Percentiles rank a stretch among this genome's conserved stretches.
Evolutionary conservation across 805 yeast species (phyloP).

Genomic region (Yarrowia sp.): DNA sequence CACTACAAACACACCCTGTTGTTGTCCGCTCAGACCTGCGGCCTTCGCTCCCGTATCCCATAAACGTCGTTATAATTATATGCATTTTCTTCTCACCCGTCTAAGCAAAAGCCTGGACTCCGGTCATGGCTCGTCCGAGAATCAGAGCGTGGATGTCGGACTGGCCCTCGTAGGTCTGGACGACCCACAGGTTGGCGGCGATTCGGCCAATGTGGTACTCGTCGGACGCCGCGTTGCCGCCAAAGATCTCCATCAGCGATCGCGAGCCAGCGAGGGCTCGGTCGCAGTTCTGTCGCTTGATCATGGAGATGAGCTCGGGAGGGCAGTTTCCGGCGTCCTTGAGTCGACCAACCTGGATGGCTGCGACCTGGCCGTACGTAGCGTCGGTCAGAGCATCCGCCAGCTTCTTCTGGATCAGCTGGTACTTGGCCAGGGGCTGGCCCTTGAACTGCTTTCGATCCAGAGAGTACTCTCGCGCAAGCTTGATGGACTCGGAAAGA

Average conservation of each 20-base stretch:
- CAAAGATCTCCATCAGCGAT: conserved; percentile 45
- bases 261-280: conserved; percentile 43
- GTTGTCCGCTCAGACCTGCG: too few relatives aligned
- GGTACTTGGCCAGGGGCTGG: conserved; percentile 44
- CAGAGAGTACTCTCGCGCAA: conserved; percentile 42
- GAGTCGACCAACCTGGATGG: conserved; percentile 45
- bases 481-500: conserved; percentile 42
- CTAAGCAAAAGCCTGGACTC: conserved; percentile 40
- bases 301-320: conserved; percentile 47
- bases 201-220: conserved; percentile 47
- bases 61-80: conserved; percentile 1
- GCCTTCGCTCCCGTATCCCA: too few relatives aligned
- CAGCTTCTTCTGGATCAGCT: conserved; percentile 45
- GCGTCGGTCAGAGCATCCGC: conserved; percentile 46
- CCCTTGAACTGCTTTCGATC: conserved; percentile 44
- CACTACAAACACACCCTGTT: too few relatives aligned
- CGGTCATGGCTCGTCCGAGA: conserved; percentile 46
- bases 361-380: conserved; percentile 43
- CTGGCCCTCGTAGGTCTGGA: conserved; percentile 49
- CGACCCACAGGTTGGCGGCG: conserved; percentile 45
- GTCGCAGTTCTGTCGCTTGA: conserved; percentile 47
- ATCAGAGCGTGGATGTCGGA: conserved; percentile 46
- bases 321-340: conserved; percentile 42
- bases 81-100: background rate
- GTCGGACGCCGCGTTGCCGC: conserved; percentile 47